Conservation (phyloP, 1,139 yeast genomes). For the Debaryomycetaceae sp. region DNA sequence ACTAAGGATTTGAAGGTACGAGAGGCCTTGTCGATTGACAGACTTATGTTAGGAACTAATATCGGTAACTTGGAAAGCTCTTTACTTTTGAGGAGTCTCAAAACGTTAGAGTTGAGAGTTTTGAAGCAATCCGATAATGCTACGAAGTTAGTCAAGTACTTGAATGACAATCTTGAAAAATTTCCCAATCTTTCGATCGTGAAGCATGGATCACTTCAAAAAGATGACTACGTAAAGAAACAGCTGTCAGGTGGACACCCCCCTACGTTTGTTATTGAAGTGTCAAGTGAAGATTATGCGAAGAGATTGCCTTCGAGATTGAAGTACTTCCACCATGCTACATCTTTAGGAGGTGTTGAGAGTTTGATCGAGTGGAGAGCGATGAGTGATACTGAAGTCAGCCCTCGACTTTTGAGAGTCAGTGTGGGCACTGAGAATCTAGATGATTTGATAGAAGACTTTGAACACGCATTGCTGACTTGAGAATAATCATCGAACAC, state of each 20-base stretch:
- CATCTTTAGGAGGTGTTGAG: constrained; percentile 93
- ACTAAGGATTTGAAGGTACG: constrained; percentile 52
- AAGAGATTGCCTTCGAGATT: constrained; percentile 61
- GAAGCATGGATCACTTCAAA: constrained; percentile 74
- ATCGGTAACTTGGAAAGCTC: constrained; percentile 76
- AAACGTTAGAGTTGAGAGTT: constrained; percentile 74
- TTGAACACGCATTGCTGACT: constrained; percentile 25
- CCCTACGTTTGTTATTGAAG: constrained; percentile 72
- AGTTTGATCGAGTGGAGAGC: constrained; percentile 90
- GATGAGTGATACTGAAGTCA: constrained; percentile 58
- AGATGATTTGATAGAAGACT: constrained; percentile 69
- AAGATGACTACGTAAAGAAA: constrained; percentile 54
- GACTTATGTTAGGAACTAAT: constrained; percentile 71
- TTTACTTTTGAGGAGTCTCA: constrained; percentile 69
- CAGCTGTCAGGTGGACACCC: constrained; percentile 68
- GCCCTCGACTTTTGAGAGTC: constrained; percentile 59
- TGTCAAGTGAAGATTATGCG: constrained; percentile 54
- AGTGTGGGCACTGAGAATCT: constrained; percentile 78
- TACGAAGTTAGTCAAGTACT: constrained; percentile 54
- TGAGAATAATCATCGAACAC: neutral
- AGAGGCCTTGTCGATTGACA: constrained; percentile 50
- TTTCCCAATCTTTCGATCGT: constrained; percentile 51
- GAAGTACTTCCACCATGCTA: constrained; percentile 79
- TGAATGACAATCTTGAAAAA: constrained; percentile 44
- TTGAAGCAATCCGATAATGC: constrained; percentile 64